These are phyloP conservation scores for Eucalyptus tenuipes DNA, from an alignment of 345 rosid genomes.

Conservation along the genomic window DNA sequence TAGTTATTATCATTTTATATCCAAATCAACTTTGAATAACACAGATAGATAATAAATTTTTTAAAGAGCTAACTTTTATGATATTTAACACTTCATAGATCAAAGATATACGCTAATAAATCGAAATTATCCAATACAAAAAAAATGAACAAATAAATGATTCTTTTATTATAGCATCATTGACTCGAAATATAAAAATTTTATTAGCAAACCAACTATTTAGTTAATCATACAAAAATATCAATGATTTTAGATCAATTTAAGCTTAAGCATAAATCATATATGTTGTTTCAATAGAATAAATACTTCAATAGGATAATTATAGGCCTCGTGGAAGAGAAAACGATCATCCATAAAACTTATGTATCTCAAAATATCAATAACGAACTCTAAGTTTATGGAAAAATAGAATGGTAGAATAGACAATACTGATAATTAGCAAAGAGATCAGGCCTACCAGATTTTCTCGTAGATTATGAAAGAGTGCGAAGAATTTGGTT, in stretches of 20 bases:
- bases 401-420: neutral
- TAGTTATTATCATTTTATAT: neutral
- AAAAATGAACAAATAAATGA: neutral
- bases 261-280: neutral
- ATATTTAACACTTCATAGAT: neutral
- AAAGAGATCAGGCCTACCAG: neutral
- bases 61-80: neutral
- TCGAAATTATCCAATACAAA: neutral
- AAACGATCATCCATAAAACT: neutral
- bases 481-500: neutral
- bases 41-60: neutral
- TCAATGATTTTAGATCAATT: neutral
- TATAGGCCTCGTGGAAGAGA: neutral
- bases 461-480: neutral
- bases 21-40: neutral
- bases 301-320: neutral
- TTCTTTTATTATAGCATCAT: neutral
- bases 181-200: neutral
- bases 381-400: neutral
- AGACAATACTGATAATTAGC: neutral
- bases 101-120: neutral
- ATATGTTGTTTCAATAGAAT: neutral
- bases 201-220: neutral
- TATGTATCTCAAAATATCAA: neutral
- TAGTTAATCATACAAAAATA: neutral